phyloP scores from a whole-genome alignment of 176 grass and related monocot genomes.

The Musa schizocarpa region DNA sequence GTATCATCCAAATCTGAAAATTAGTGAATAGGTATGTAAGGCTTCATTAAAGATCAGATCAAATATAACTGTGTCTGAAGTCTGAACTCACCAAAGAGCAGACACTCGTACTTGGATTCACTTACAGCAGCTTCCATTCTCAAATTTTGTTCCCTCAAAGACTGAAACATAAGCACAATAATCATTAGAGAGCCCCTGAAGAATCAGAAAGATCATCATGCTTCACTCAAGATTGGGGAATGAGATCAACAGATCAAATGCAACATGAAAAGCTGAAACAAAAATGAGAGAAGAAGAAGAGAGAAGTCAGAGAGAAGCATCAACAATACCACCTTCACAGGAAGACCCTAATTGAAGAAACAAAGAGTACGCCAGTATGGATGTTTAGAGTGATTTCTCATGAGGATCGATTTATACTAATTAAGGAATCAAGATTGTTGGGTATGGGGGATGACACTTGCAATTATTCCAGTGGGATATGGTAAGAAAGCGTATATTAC shows the following conservation, averaged over 20 bases:
- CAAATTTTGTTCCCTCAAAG: slow-evolving; percentile 14
- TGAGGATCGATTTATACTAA: neutral
- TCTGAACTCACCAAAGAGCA: slow-evolving; percentile 58
- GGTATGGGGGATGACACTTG: neutral
- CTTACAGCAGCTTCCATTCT: slow-evolving; percentile 40
- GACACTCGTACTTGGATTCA: slow-evolving; percentile 66
- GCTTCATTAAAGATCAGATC: too few relatives aligned
- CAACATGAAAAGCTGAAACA: neutral
- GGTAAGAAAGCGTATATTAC: neutral
- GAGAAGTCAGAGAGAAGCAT: too few relatives aligned
- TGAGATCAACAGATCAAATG: neutral
- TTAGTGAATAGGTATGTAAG: neutral
- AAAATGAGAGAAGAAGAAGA: too few relatives aligned
- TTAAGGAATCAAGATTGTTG: too few relatives aligned
- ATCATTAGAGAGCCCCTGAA: too few relatives aligned
- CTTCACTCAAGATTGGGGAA: neutral
- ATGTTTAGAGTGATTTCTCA: neutral
- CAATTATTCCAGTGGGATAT: neutral
- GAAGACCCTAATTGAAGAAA: too few relatives aligned
- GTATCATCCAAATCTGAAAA: slow-evolving; percentile 92
- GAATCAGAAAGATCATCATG: too few relatives aligned
- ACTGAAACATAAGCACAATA: neutral
- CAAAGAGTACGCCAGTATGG: neutral
- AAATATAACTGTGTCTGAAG: neutral
- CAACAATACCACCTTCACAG: too few relatives aligned